Base-by-base conservation (phyloP, 2,329 filamentous ascomycete genomes). In the Berkeleyomyces rouxiae region DNA sequence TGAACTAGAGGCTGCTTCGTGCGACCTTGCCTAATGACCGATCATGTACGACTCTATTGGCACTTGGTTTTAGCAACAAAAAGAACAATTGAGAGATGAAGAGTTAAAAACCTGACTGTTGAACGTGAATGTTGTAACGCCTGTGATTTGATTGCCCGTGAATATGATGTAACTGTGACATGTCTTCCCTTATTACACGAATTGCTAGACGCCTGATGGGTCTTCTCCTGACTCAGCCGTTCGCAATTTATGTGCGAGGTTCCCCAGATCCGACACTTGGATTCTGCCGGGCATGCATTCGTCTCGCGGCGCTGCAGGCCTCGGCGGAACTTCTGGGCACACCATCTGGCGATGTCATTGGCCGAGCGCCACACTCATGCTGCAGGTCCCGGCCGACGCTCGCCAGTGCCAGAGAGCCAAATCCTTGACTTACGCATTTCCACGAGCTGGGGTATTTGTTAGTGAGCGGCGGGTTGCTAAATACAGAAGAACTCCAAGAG, bases 21-120 rank as follows among this genome's bases (percentile, higher is more conserved):
- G 49, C 33, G 37, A 55, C 13, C 37, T 59, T 13, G 46, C 55
- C 61, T 61, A 61, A 61, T 57, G 60, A 61, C 60, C 44, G 47
- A 36, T 44, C 23, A 55, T 42, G 23, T 33, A 55, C 33, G 10
- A 37, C 36, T 55, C 33, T 55, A 55, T 55, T 55, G 49, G 49
- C 36, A 55, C 31, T 37, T 55, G n/a, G 49, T 33, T 55, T 36
- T 55, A 55, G 33, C 49, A 16, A 55, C 1, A 55, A 55, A 55
- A 55, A 55, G 33, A 55, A 55, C 33, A 55, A 55, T 13, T 55
- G 49, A 31, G 33, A 39, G 49, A 55, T 37, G 36, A 33, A 55
- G 37, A 33, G 36, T 53, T 13, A 16, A 47, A 47, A 23, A 23
- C 23, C 23, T 47, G 3, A 4, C 4, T 7, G 10, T 4, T 4